Conservation (phyloP, 1,284 basidiomycete species). For the Tilletia indica region DNA sequence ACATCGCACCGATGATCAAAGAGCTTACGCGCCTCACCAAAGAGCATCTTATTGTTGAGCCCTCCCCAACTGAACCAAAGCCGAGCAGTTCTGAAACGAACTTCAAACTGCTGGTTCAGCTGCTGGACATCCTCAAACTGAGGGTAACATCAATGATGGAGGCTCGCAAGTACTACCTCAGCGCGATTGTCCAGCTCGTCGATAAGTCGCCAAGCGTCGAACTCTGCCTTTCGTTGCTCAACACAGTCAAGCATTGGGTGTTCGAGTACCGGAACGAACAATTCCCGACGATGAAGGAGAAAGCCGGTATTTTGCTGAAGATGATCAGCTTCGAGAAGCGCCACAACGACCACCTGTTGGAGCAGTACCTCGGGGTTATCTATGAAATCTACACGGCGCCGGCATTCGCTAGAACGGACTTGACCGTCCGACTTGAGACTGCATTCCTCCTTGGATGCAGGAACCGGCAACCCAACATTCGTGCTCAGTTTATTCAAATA, state of each 20-base stretch:
- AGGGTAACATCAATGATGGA: slow-evolving; percentile 62
- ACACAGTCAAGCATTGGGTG: slow-evolving; percentile 84
- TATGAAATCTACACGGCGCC: slow-evolving; percentile 92
- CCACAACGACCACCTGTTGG: slow-evolving; percentile 71
- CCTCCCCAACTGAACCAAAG: slow-evolving; percentile 27
- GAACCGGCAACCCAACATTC: slow-evolving; percentile 73
- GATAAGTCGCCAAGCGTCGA: slow-evolving; percentile 84
- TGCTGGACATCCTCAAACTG: slow-evolving; percentile 61
- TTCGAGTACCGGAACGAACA: slow-evolving; percentile 61
- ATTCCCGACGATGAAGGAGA: slow-evolving; percentile 88
- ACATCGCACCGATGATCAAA: slow-evolving; percentile 75
- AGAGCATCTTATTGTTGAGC: slow-evolving; percentile 71
- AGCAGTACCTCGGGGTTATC: slow-evolving; percentile 83
- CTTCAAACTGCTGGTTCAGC: slow-evolving; percentile 60
- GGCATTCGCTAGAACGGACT: slow-evolving; percentile 79
- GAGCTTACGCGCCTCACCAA: slow-evolving; percentile 82
- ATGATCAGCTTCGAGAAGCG: slow-evolving; percentile 81
- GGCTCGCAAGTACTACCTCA: slow-evolving; percentile 69
- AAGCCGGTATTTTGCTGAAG: slow-evolving; percentile 81
- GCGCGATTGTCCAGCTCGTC: slow-evolving; percentile 72
- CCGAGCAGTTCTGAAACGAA: slow-evolving; percentile 36
- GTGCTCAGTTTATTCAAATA: slow-evolving; percentile 85
- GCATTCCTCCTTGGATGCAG: slow-evolving; percentile 91
- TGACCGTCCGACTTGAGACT: slow-evolving; percentile 88
- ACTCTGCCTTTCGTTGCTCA: slow-evolving; percentile 82